phyloP scores from a whole-genome alignment of 2,329 filamentous ascomycete species.

The Colletotrichum kahawae region DNA sequence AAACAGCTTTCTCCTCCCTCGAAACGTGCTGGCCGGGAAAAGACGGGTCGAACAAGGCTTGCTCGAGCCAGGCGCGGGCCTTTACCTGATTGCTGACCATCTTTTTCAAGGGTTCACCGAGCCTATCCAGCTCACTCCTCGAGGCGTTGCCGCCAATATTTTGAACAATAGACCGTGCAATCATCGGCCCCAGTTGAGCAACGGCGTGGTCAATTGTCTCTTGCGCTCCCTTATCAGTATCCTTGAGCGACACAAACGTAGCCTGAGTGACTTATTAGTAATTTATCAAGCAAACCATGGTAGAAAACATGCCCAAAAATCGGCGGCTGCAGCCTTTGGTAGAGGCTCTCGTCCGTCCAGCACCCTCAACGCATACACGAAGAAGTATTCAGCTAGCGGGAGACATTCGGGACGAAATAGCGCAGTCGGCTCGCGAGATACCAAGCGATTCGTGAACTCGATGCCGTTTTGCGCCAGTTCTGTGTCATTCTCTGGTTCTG shows the following conservation, averaged over 20 bases:
- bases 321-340: conserved; percentile 74
- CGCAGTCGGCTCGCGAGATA: conserved; percentile 65
- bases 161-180: conserved; percentile 64
- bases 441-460: conserved; percentile 70
- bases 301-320: conserved; percentile 70
- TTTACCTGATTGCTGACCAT: conserved; percentile 61
- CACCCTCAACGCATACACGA: conserved; percentile 74
- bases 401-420: conserved; percentile 63
- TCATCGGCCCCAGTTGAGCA: conserved; percentile 62
- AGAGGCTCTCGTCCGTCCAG: conserved; percentile 75
- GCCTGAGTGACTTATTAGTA: conserved; percentile 42
- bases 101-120: conserved; percentile 75
- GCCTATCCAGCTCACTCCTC: conserved; percentile 73
- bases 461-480: conserved; percentile 77
- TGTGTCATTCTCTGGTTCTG: conserved; percentile 66
- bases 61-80: conserved; percentile 67
- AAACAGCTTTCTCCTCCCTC: conserved; percentile 63
- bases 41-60: conserved; percentile 57
- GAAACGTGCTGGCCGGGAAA: conserved; percentile 67
- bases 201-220: conserved; percentile 54
- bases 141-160: conserved; percentile 73
- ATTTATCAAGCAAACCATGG: too few species aligned
- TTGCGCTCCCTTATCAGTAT: conserved; percentile 46
- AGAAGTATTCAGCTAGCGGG: conserved; percentile 66
- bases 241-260: conserved; percentile 55